Percentiles rank a stretch among this genome's conserved stretches.
Conservation (phyloP, 1,139 yeast genomes). For the Sugiyamaella pinicola region DNA sequence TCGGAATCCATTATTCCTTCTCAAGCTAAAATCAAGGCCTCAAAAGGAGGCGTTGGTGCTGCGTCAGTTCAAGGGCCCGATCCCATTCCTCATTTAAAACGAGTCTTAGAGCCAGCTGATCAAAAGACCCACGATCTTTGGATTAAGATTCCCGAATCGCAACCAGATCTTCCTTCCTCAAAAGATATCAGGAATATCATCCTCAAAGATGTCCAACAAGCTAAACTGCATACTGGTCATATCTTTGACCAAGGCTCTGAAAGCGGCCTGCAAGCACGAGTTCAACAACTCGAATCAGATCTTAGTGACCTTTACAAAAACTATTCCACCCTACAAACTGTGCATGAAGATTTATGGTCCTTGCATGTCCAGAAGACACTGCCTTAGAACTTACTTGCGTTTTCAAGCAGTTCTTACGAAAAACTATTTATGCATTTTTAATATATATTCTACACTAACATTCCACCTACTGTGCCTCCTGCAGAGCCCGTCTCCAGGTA, state of each 20-base stretch:
- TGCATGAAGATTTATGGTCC: conserved; percentile 38
- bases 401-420: neutral
- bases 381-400: neutral
- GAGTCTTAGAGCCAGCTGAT: conserved; percentile 31
- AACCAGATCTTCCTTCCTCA: neutral
- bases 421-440: conserved; percentile 4
- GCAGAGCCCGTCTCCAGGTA: too few relatives aligned
- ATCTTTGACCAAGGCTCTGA: conserved; percentile 27
- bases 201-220: conserved; percentile 20
- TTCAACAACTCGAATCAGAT: conserved; percentile 34
- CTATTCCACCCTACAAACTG: conserved; percentile 30
- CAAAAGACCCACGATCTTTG: conserved; percentile 32
- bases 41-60: conserved; percentile 12
- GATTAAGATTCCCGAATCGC: conserved; percentile 25
- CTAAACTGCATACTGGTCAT: conserved; percentile 24
- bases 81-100: conserved; percentile 36
- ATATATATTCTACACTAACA: too few relatives aligned
- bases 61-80: conserved; percentile 15
- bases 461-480: too few relatives aligned
- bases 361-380: conserved; percentile 27
- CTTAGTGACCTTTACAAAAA: conserved; percentile 29
- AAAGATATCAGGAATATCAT: neutral
- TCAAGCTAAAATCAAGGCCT: conserved; percentile 20
- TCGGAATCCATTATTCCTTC: conserved; percentile 12
- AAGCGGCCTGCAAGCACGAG: conserved; percentile 31